Evolutionary conservation across 176 grass and related monocot genomes (phyloP), one percentile per base, ranked within the genome.

Genomic region (Miscanthus lutarioriparius): DNA sequence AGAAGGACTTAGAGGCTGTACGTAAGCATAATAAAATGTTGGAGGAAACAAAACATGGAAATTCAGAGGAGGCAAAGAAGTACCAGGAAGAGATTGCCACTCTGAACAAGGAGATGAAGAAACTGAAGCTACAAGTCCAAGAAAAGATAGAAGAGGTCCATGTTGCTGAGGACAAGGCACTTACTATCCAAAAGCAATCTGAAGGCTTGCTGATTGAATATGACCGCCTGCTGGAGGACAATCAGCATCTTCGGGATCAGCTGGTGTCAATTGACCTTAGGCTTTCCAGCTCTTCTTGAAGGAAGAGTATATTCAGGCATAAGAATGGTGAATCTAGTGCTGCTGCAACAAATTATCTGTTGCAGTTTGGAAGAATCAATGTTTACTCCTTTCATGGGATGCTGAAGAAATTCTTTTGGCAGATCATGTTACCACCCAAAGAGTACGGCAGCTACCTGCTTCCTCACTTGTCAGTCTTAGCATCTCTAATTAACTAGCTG

Each of bases 181-280:
- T 43, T 22, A 88, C 90, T 83, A 81, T 94, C 37, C 86, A 72
- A 45, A 92, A 94, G 65, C 92, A 97, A 85, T 88, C 88, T 64
- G 92, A 97, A 92, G 89, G 92, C 36, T 82, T 94, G 64, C 83
- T 94, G 32, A 86, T 88, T 44, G 95, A 94, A 58, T 97, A 97
- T 66, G 95, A 97, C 59, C 80, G 86, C 26, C 75, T 94, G n/a
- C 87, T 91, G 59, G 90, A 97, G 86, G 95, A 97, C 70, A 97
- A 97, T 76, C 90, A 92, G 68, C 88, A 92, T 79, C 87, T 97
- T 54, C 86, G 84, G 37, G 67, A 76, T 48, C 92, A 97, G 81
- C 82, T 97, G 45, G 71, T 88, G 75, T 94, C 92, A 39, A 85
- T 92, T 70, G 88, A 94, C 36, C 65, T 71, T 15, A 86, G 56